Base-by-base conservation (phyloP, 257 asterid genomes). In the Anisodus tanguticus region DNA sequence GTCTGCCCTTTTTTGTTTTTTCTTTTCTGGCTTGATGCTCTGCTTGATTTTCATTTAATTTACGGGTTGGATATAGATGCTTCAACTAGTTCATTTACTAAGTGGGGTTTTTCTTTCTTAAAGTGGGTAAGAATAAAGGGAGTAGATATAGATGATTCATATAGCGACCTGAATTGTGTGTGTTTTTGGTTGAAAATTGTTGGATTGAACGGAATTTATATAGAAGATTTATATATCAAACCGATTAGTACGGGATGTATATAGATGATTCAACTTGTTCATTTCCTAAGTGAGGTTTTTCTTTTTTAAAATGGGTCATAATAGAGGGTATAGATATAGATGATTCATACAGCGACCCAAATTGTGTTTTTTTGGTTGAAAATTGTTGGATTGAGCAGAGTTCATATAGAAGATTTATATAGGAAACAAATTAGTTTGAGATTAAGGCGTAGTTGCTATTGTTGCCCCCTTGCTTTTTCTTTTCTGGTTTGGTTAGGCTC, bases 231-330 rank as follows among this genome's bases (percentile, higher is more conserved):
- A 39, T 68, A 68, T 68, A 68, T 51, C 51, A 68, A 68, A 68
- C 9, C 3, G 53, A 68, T 68, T 37, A 37, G 76, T 31, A 66
- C 5, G 47, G 72, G 72, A 31, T 66, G 72, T 47, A 66, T 67
- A 67, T 67, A 67, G 60, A 35, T 67, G 74, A 67, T 35, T 67
- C 74, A 67, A 67, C 74, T 67, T 13, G 47, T 67, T 67, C 74
- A 35, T 12, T 35, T 67, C 49, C 19, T 13, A 67, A 67, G 11
- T 67, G 49, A 0, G 4, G 0, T 35, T 35, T 66, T 35, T 35
- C 3, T 1, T 15, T 58, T 16, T 58, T 58, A 16, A 58, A 31
- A 67, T 35, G 47, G 13, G 47, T 35, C 6, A 35, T 19, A 67
- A 67, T 67, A 11, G 47, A 31, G 11, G 74, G 74, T 12, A 22